These are phyloP conservation scores for Neurospora sp. DNA, from an alignment of 495 filamentous ascomycete genomes.

Conservation along the genomic window DNA sequence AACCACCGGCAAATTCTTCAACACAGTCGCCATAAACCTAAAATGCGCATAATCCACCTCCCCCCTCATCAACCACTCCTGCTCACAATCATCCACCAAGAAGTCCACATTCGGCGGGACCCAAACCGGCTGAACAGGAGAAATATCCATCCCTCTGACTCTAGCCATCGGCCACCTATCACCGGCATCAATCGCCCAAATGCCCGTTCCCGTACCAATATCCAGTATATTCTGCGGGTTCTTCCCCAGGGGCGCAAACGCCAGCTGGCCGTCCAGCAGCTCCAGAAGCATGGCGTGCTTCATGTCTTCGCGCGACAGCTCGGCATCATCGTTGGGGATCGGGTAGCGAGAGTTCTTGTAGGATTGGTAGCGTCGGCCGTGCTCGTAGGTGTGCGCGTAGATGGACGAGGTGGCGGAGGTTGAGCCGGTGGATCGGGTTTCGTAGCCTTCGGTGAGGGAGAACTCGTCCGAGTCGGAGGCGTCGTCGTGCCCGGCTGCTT, in stretches of 20 bases:
- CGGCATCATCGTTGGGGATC: conserved; percentile 47
- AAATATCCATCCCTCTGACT: conserved; percentile 27
- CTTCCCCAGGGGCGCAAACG: conserved; percentile 31
- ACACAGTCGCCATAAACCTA: conserved; percentile 31
- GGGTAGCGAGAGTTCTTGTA: conserved; percentile 45
- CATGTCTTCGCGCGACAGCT: conserved; percentile 39
- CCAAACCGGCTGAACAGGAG: conserved; percentile 32
- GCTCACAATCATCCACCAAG: conserved; percentile 36
- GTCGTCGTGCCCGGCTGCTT: conserved; percentile 9
- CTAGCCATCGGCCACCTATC: conserved; percentile 29
- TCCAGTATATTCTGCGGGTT: conserved; percentile 37
- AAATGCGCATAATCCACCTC: conserved; percentile 32
- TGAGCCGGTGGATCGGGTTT: conserved; percentile 12
- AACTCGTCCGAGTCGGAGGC: conserved; percentile 18
- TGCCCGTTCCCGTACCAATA: conserved; percentile 44
- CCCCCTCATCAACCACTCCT: conserved; percentile 29
- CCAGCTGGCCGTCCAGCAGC: conserved; percentile 32
- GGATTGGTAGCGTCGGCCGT: conserved; percentile 50
- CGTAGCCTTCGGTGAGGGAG: conserved; percentile 20
- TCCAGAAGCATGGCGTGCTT: conserved; percentile 31
- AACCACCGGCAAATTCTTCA: conserved; percentile 36
- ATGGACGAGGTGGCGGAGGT: conserved; percentile 34
- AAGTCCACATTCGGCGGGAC: conserved; percentile 31
- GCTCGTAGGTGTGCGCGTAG: conserved; percentile 36
- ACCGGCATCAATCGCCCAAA: conserved; percentile 44